These are phyloP conservation scores for Scorias spongiosa DNA, from an alignment of 2,329 filamentous ascomycete genomes.

Conservation along the genomic window DNA sequence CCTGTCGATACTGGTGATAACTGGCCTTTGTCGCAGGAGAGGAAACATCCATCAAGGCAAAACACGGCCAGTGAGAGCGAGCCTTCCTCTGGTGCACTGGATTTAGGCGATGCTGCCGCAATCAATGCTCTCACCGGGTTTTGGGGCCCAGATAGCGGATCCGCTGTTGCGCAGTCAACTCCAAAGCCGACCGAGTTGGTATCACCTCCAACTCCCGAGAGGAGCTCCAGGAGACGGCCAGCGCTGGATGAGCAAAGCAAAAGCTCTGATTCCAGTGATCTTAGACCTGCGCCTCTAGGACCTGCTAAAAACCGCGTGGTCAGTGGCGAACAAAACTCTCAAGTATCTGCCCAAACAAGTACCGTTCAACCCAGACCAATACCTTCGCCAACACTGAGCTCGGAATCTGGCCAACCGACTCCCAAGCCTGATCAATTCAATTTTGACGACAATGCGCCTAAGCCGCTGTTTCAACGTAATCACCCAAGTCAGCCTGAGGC, in stretches of 20 bases:
- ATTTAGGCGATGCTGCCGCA: constrained; percentile 11
- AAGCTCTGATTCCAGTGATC: constrained; percentile 10
- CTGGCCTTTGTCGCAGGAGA: not conserved
- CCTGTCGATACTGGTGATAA: constrained; percentile 7
- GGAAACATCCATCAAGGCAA: not conserved
- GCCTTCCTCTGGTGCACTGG: constrained; percentile 9
- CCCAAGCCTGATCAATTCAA: not conserved
- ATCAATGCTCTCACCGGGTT: constrained; percentile 13
- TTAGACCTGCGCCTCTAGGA: constrained; percentile 17
- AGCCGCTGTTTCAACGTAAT: not conserved
- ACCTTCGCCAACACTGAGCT: not conserved
- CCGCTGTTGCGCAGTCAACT: constrained; percentile 2
- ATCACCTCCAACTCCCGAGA: constrained; percentile 11
- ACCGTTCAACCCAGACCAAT: not conserved
- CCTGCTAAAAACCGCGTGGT: constrained; percentile 1
- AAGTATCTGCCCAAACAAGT: not conserved
- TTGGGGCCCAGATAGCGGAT: constrained; percentile 10
- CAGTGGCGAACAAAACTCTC: not conserved
- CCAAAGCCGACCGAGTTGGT: constrained; percentile 4
- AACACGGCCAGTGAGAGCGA: constrained; percentile 6
- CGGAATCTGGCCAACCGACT: not conserved
- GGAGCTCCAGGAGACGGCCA: constrained; percentile 9
- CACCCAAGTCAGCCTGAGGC: not conserved
- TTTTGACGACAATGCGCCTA: not conserved
- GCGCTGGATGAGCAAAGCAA: constrained; percentile 4